Evolutionary conservation across 768 basidiomycete genomes (phyloP), one percentile per base, ranked within the genome.

Genomic region (Rhodotorula paludigena): DNA sequence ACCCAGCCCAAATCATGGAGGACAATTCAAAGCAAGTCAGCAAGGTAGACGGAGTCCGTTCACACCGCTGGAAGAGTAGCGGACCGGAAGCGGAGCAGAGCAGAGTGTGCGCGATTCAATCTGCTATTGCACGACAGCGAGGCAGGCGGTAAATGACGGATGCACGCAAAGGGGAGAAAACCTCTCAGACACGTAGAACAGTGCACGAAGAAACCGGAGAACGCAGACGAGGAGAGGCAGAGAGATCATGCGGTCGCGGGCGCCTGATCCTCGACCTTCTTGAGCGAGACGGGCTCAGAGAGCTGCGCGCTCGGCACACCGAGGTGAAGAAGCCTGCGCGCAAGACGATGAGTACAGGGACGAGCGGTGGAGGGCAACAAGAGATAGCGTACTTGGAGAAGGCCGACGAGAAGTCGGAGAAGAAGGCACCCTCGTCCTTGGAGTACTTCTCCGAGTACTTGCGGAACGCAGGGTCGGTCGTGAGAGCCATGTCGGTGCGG

Each of bases 401-500:
- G n/a, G 54, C 73, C 55, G 63, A 65, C 28, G 67, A 88, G 73
- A 78, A 96, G 90, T 97, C 94, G 77, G 87, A 87, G 84, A 97
- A 97, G 85, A 89, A 99, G 30, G 89, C 81, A 11, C 88, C 84
- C 78, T 89, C 84, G 76, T 87, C 85, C 45, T 89, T 84, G 39
- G 94, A 92, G 76, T 97, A 98, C 25, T 85, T 84, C 80, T 90
- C 85, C 63, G 89, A 88, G 75, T 81, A 85, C 79, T 91, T 90
- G 82, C 87, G 89, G 85, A 97, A 97, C 72, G 81, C 82, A 85
- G 91, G 96, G 82, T 98, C 94, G 78, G 88, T 86, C 68, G 84
- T 82, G 63, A 98, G 83, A 60, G 89, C 86, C 78, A 92, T 92
- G 80, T 96, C 92, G 75, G 92, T 88, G 25, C 58, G 48, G 55